Conservation (phyloP, 106 monocot species). For the Acanthochlamys bracteata region DNA sequence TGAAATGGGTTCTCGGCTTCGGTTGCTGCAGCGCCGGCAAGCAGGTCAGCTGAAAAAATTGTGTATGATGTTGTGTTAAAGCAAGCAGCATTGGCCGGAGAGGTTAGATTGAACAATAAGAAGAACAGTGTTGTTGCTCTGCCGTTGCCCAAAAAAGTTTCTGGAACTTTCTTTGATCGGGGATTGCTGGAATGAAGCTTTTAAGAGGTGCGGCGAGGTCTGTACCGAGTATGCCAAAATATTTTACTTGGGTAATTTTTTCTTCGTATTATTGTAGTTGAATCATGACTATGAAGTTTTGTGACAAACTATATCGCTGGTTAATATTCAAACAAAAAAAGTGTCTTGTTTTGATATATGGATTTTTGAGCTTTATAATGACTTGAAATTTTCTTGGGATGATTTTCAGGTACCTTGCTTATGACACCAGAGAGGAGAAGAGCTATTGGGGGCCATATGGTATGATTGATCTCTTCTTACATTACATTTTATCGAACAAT, state of each 20-base stretch:
- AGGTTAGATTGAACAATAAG: background rate
- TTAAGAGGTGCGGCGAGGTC: conserved; percentile 40
- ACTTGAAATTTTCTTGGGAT: no score
- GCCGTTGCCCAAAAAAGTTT: background rate
- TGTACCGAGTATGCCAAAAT: conserved; percentile 61
- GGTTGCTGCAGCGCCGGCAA: conserved; percentile 2
- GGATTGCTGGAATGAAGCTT: conserved; percentile 31
- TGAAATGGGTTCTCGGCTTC: conserved; percentile 1
- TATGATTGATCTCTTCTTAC: conserved; percentile 9
- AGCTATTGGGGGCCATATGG: conserved; percentile 83
- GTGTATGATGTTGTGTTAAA: conserved; percentile 45
- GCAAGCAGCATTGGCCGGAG: conserved; percentile 34
- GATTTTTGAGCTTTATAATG: background rate
- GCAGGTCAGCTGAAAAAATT: conserved; percentile 21
- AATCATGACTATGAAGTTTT: no score
- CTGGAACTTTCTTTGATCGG: background rate
- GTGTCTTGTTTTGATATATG: background rate
- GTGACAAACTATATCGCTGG: no score
- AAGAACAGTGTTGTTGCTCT: background rate
- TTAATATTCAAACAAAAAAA: no score
- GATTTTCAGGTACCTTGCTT: conserved; percentile 50
- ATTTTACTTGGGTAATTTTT: conserved; percentile 39
- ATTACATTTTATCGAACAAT: no score
- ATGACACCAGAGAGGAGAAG: conserved; percentile 81
- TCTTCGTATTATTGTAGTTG: background rate